Base-by-base conservation (phyloP, 176 grass and related monocot genomes). In the Chrysopogon serrulatus region DNA sequence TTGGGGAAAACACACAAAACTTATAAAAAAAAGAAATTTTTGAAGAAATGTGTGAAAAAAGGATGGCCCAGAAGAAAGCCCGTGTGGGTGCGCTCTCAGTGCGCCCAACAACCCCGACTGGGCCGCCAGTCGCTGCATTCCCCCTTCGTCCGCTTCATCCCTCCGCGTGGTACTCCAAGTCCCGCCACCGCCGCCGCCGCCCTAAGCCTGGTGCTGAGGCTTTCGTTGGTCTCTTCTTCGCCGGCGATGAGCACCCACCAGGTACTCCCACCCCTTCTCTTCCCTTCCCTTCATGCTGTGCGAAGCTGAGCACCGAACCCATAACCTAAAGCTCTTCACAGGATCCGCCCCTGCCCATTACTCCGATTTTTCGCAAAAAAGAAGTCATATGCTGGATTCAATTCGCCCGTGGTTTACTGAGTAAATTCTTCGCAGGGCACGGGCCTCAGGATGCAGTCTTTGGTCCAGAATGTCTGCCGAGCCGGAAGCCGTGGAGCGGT, bases 391-490 rank as follows among this genome's bases (percentile, higher is more conserved):
- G 36, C 36, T 39, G 36, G 36, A 39, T 39, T 6, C 36, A 3
- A 39, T 6, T 6, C 36, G 36, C 36, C 36, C 36, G 5, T 39
- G 3, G 28, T 63, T 28, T 27, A 31, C 4, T 2, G 12, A 15
- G 60, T 11, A 16, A 63, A n/a, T 61, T 17, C 19, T 24, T 9
- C 28, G 18, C 37, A 73, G 39, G 31, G 54, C 14, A 19, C 18
- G 6, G 8, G n/a, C 72, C 27, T 17, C 28, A 47, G 11, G 40
- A 80, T 80, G 84, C 76, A 86, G 27, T 80, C 84, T 70, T 80
- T 86, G 66, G 33, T 86, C 56, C 59, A 76, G 84, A 65, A 28
- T 27, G 11, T 65, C 42, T 74, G 54, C 43, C 54, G 32, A 73
- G 40, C 30, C 4, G 40, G 40, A 51, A 64, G 76, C 32, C 41